Conservation (phyloP, 1,284 basidiomycete species). For the Cutaneotrichosporon curvatum region DNA sequence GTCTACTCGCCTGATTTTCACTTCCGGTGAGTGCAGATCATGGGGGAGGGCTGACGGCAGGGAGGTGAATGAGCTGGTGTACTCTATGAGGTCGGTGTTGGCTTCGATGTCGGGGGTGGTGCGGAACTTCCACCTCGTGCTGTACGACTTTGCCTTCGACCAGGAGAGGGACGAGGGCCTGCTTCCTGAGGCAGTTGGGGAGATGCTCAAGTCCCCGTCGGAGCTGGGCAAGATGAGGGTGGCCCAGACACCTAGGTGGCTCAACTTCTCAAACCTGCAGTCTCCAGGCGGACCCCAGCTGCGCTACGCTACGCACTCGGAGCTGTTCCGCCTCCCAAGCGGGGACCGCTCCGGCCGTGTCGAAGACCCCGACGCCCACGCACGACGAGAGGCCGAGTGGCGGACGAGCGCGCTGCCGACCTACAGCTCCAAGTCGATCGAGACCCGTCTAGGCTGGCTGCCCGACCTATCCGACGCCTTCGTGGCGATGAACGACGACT, state of each 20-base stretch:
- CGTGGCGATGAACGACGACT: slow-evolving; percentile 41
- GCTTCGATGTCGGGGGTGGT: slow-evolving; percentile 31
- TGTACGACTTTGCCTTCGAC: slow-evolving; percentile 33
- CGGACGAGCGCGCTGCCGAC: slow-evolving; percentile 33
- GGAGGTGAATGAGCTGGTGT: slow-evolving; percentile 40
- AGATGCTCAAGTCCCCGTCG: no score
- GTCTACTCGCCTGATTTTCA: slow-evolving; percentile 37
- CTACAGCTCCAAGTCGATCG: slow-evolving; percentile 45
- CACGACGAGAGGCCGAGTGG: slow-evolving; percentile 31
- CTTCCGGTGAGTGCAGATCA: slow-evolving; percentile 27
- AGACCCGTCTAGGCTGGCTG: slow-evolving; percentile 38
- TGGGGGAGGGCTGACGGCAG: slow-evolving; percentile 11
- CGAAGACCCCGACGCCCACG: slow-evolving; percentile 15
- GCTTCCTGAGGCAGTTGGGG: background rate
- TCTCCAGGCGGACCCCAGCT: slow-evolving; percentile 20
- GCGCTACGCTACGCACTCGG: slow-evolving; percentile 36
- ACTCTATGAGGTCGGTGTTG: slow-evolving; percentile 42
- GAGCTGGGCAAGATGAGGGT: slow-evolving; percentile 23
- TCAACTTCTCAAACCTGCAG: slow-evolving; percentile 25
- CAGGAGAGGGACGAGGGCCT: background rate
- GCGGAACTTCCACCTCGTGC: slow-evolving; percentile 36
- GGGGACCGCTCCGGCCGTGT: slow-evolving; percentile 12
- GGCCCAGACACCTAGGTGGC: slow-evolving; percentile 40
- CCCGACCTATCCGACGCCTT: slow-evolving; percentile 38
- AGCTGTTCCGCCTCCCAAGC: slow-evolving; percentile 39